Base-by-base conservation (phyloP, 164 flowering plant species). In the Aristolochia californica region DNA sequence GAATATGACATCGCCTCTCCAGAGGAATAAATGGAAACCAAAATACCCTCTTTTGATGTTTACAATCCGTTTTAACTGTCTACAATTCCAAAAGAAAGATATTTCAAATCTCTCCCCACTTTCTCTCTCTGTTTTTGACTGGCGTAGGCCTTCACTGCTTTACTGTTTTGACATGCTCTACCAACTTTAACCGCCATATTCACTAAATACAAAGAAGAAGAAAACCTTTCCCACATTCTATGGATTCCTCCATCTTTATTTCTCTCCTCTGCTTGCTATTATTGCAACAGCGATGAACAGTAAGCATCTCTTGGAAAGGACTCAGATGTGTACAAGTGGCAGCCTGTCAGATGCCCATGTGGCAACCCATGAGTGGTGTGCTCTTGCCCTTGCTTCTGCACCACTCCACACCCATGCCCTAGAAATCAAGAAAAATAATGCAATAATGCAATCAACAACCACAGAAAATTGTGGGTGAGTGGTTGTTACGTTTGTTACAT, bases 301-400 rank as follows among this genome's bases (percentile, higher is more conserved):
- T 58, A 48, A 59, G 60, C 62, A 69, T 78, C 62, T 68, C 74
- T 75, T 74, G 70, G 15, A 72, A 76, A 70, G 65, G 65, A 76
- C 74, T 74, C 74, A 45, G 51, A 27, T 48, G 22, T 59, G 62
- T 61, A 44, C 40, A 71, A 55, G 54, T 71, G 75, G 66, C 48
- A 11, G 21, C 21, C 2, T 60, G 4, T 22, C 5, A 47, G 22
- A 22, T 16, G 50, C 53, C 53, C 79, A 75, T 18, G n/a, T 75
- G 78, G 70, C 64, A 48, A 10, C 43, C 38, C 56, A 24, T 70
- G 57, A 74, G 24, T 67, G 70, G 61, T 59, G 28, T 55, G 18
- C 24, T 52, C 34, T 43, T 52, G 65, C 55, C 59, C 43, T 76
- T 70, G 67, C 76, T 68, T 70, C 65, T 56, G 53, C 56, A 66